Percentiles rank a stretch among this genome's conserved stretches.
Conservation (phyloP, 352 stramenopile species). For the Globisporangium nagaii region DNA sequence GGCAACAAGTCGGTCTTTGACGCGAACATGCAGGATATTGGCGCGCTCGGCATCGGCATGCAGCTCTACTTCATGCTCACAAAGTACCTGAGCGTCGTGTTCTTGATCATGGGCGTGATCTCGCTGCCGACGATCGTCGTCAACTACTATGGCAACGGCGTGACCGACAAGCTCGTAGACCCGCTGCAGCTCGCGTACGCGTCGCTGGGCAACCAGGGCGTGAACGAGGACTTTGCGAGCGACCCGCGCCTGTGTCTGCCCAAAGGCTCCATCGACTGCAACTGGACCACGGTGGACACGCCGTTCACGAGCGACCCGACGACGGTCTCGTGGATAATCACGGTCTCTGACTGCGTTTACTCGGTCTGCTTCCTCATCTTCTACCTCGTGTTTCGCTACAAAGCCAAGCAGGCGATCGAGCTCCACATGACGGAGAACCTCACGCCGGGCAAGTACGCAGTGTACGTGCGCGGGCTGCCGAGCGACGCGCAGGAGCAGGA, state of each 20-base stretch:
- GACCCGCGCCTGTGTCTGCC: constrained; percentile 42
- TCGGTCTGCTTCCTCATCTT: constrained; percentile 70
- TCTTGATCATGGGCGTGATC: constrained; percentile 68
- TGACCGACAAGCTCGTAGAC: constrained; percentile 63
- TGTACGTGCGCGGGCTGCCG: constrained; percentile 72
- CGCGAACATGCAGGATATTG: constrained; percentile 67
- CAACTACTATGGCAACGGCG: constrained; percentile 58
- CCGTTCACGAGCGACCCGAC: constrained; percentile 54
- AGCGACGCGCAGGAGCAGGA: constrained; percentile 54
- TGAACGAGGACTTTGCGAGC: constrained; percentile 46
- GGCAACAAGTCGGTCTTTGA: constrained; percentile 65
- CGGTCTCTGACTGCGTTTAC: constrained; percentile 49
- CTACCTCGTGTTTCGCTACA: constrained; percentile 43
- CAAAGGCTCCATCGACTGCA: constrained; percentile 64
- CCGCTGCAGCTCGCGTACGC: constrained; percentile 64
- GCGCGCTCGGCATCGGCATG: constrained; percentile 71
- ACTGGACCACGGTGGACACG: constrained; percentile 53
- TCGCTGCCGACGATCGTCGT: constrained; percentile 57
- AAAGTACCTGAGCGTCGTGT: constrained; percentile 61
- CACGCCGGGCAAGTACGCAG: constrained; percentile 74
- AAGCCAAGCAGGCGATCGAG: constrained; percentile 45
- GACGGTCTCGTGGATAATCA: constrained; percentile 74
- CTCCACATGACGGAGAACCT: constrained; percentile 69
- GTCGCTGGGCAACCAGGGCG: constrained; percentile 75
- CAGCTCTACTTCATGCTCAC: constrained; percentile 85